Evolutionary conservation across 352 stramenopile genomes (phyloP).

Genomic region (Phytophthora brassicae): DNA sequence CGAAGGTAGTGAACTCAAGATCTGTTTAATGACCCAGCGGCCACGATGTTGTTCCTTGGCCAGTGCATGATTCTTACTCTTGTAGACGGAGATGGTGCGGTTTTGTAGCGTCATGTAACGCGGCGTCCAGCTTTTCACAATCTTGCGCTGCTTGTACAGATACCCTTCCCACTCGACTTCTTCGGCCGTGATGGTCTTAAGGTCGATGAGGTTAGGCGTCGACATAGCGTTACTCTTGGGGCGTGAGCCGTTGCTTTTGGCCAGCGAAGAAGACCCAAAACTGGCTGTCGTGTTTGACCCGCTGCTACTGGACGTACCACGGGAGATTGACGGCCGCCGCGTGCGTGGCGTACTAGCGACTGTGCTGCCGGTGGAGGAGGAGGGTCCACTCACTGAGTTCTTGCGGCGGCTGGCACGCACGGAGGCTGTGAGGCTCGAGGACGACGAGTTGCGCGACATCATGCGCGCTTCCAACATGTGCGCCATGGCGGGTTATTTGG

Average conservation of each 20-base stretch:
- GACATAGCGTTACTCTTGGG: slow-evolving; percentile 29
- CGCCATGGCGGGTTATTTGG: slow-evolving; percentile 32
- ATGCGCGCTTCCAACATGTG: slow-evolving; percentile 67
- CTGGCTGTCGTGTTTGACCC: slow-evolving; percentile 22
- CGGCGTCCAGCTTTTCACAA: slow-evolving; percentile 89
- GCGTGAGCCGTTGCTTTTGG: slow-evolving; percentile 2
- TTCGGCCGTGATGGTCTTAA: slow-evolving; percentile 85
- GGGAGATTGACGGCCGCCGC: slow-evolving; percentile 44
- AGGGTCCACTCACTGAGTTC: slow-evolving; percentile 38
- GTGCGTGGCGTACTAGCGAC: slow-evolving; percentile 31
- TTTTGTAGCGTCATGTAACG: slow-evolving; percentile 88
- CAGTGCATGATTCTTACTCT: slow-evolving; percentile 84
- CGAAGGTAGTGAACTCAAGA: slow-evolving; percentile 75
- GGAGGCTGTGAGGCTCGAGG: slow-evolving; percentile 28
- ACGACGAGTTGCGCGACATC: slow-evolving; percentile 49
- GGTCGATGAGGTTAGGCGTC: slow-evolving; percentile 83
- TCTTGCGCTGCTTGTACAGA: slow-evolving; percentile 89
- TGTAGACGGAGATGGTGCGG: slow-evolving; percentile 81
- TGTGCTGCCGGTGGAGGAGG: slow-evolving; percentile 17
- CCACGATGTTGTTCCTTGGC: slow-evolving; percentile 78
- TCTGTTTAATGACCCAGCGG: slow-evolving; percentile 82
- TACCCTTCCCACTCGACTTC: slow-evolving; percentile 90
- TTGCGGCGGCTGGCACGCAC: slow-evolving; percentile 44
- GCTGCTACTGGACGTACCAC: slow-evolving; percentile 24
- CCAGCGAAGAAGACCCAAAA: slow-evolving; percentile 14